phyloP scores from a whole-genome alignment of 139 green algal genomes.

The Chlamydomonas asymmetrica region DNA sequence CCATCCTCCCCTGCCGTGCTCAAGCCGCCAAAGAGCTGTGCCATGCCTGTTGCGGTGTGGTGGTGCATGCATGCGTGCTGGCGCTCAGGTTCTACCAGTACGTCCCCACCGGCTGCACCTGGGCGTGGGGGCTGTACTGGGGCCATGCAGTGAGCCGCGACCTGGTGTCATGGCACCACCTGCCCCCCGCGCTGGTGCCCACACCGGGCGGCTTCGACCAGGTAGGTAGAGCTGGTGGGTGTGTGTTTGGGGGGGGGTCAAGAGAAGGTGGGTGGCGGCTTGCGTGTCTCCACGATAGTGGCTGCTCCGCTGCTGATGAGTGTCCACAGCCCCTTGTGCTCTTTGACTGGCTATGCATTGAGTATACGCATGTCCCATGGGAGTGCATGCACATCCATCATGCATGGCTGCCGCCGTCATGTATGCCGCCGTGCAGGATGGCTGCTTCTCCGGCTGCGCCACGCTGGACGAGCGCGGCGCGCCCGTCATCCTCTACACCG shows the following conservation, averaged over 20 bases:
- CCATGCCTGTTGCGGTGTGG: background rate
- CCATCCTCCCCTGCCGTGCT: no score
- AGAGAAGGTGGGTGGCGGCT: no score
- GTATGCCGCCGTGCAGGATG: constrained; percentile 35
- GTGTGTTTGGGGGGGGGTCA: constrained; percentile 21
- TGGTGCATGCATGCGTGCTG: no score
- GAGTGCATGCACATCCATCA: constrained; percentile 33
- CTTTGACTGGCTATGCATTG: no score
- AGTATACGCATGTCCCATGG: no score
- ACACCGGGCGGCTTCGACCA: constrained; percentile 55
- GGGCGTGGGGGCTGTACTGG: constrained; percentile 74
- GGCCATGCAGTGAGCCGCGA: constrained; percentile 71
- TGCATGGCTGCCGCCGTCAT: constrained; percentile 60
- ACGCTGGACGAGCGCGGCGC: constrained; percentile 44
- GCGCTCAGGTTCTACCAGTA: constrained; percentile 66
- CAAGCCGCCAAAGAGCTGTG: background rate
- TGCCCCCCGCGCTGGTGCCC: constrained; percentile 65
- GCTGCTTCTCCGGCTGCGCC: constrained; percentile 70
- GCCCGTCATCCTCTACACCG: constrained; percentile 69
- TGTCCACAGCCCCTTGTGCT: no score
- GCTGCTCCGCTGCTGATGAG: no score
- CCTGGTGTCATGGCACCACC: constrained; percentile 71
- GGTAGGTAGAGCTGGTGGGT: constrained; percentile 60
- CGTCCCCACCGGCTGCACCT: constrained; percentile 53
- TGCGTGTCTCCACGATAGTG: no score